Evolutionary conservation across 441 rosid genomes (phyloP), one percentile per base, ranked within the genome.

Genomic region (Mallotus repandus): DNA sequence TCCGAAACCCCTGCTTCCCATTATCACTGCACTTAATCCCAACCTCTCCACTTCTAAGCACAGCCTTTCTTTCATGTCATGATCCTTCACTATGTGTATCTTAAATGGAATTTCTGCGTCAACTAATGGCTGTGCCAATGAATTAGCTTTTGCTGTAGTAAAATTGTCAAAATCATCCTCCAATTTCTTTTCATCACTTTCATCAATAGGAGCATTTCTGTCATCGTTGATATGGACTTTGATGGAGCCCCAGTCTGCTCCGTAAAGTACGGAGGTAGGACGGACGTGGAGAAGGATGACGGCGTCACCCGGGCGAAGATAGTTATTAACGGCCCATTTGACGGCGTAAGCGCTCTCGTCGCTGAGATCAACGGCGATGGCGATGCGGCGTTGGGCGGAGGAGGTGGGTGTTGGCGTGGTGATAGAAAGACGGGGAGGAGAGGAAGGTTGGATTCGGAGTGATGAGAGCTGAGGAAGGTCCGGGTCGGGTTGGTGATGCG

Each of bases 1-100:
- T 0, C 98, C 98, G 19, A 89, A 85, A 7, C 97, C 97, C 79
- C 92, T 85, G 70, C 98, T 93, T n/a, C 98, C 98, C 92, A 91
- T 88, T 12, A 93, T 82, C 78, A 93, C 77, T 8, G 95, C 90
- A 54, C 94, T 84, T 49, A 93, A 57, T 38, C 97, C 93, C 52
- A 93, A 80, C 77, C 98, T 81, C 86, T 93, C 97, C 45, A 91
- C 93, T 83, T 91, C 98, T 83, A 93, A 80, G 72, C 97, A 93
- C 52, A 93, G 76, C 79, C 97, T 84, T 83, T 91, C 97, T 86
- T 88, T 89, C 92, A 93, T 81, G 76, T 93, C 98, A 48, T 93
- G 98, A 70, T 91, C 97, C 76, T 89, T 88, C 65, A 91, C 97
- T 7, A 93, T 88, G n/a, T 89, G 98, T 29, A 93, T 86, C 84